These are phyloP conservation scores for Achlya hypogyna DNA, from an alignment of 352 stramenopile genomes.

Conservation along the genomic window DNA sequence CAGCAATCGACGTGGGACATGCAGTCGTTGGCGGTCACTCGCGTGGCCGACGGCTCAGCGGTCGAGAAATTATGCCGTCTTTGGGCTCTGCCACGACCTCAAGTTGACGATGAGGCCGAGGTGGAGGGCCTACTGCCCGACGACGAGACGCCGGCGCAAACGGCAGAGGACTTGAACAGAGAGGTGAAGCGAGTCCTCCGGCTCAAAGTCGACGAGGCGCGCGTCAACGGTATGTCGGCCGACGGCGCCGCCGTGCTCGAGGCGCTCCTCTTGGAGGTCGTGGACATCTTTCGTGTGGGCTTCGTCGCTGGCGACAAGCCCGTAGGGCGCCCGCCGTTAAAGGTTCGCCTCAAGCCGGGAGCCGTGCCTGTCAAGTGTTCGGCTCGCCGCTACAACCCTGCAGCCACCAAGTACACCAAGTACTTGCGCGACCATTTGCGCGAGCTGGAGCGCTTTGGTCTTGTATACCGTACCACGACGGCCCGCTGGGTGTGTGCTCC, in stretches of 20 bases:
- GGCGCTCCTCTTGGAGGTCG: not conserved
- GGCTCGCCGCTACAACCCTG: slow-evolving; percentile 1
- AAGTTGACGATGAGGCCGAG: too few relatives aligned
- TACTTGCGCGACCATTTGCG: slow-evolving; percentile 14
- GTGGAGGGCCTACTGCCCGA: too few relatives aligned
- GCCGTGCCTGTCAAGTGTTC: slow-evolving; percentile 14
- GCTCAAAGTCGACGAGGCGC: too few relatives aligned
- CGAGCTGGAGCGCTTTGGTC: slow-evolving; percentile 12
- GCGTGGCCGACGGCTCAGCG: too few relatives aligned
- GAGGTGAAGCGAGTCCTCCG: too few relatives aligned
- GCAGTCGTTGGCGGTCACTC: too few relatives aligned
- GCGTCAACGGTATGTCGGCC: too few relatives aligned
- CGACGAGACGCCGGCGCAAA: too few relatives aligned
- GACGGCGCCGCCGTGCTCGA: too few relatives aligned
- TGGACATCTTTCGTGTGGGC: not conserved
- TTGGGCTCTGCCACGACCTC: too few relatives aligned
- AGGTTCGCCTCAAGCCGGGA: slow-evolving; percentile 6
- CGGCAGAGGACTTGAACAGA: too few relatives aligned
- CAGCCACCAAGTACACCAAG: slow-evolving; percentile 1
- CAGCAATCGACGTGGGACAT: not conserved
- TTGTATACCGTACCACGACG: slow-evolving; percentile 14
- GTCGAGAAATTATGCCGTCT: too few relatives aligned
- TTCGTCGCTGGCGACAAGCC: not conserved
- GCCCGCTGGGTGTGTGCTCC: slow-evolving; percentile 21
- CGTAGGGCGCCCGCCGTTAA: not conserved